These are phyloP conservation scores for Xylariaceae sp. DNA, from an alignment of 2,329 filamentous ascomycete genomes.

Conservation along the genomic window DNA sequence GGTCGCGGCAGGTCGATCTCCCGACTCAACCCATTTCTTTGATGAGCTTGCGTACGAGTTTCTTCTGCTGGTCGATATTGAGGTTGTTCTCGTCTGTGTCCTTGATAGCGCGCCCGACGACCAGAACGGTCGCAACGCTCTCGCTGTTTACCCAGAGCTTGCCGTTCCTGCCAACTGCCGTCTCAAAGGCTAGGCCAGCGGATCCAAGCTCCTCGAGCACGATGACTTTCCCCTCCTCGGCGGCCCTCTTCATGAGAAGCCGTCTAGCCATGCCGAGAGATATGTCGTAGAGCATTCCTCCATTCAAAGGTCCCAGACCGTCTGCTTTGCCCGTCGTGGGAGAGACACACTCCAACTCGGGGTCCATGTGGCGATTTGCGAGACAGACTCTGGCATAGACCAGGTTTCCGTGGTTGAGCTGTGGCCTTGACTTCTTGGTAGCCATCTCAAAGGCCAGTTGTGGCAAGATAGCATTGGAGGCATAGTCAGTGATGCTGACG, in stretches of 20 bases:
- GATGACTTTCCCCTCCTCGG: constrained; percentile 62
- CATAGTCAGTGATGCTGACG: constrained; percentile 69
- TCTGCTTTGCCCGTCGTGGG: constrained; percentile 83
- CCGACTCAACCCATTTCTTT: constrained; percentile 51
- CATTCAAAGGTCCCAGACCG: constrained; percentile 77
- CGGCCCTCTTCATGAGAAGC: constrained; percentile 64
- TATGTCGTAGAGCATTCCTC: constrained; percentile 82
- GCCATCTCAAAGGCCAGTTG: constrained; percentile 92
- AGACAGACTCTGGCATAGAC: constrained; percentile 85
- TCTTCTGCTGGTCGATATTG: constrained; percentile 65
- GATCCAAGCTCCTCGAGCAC: constrained; percentile 76
- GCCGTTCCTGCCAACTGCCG: constrained; percentile 89
- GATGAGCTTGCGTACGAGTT: constrained; percentile 64
- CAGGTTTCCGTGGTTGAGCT: constrained; percentile 69
- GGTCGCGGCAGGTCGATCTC: constrained; percentile 6
- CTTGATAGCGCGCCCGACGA: constrained; percentile 74
- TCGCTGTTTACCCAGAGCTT: constrained; percentile 88
- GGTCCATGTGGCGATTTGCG: constrained; percentile 78
- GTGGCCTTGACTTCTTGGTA: constrained; percentile 85
- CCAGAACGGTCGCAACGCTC: constrained; percentile 67
- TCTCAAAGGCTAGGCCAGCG: constrained; percentile 83
- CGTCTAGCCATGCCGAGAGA: constrained; percentile 80
- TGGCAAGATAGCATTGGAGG: constrained; percentile 66
- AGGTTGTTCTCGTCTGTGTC: constrained; percentile 71
- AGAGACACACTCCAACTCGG: constrained; percentile 88